Base-by-base conservation (phyloP, 2,329 filamentous ascomycete genomes). In the Chrysosporium keratinophilum region DNA sequence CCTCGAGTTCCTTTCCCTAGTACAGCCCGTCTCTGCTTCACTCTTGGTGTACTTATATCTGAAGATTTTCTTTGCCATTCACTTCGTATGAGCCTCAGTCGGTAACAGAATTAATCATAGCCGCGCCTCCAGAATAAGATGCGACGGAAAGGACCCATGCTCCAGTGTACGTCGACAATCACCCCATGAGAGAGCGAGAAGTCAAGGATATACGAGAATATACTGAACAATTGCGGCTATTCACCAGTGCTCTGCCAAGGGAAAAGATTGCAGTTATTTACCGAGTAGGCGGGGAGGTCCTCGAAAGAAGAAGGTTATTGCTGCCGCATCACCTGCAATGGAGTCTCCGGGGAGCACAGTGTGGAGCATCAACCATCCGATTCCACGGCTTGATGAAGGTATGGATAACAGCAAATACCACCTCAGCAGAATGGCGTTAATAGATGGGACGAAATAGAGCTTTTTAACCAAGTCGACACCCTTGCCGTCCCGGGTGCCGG, bases 271-370 rank as follows among this genome's bases (percentile, higher is more conserved):
- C 54, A 69, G 65, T 20, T 73, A 72, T 60, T 52, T 71, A 19
- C 70, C 70, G 35, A 73, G 70, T 65, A 72, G 71, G 61, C 63
- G 70, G 51, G 70, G 70, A 50, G 70, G 70, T n/a, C 70, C 70
- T 17, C 64, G 70, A 31, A 71, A 70, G 57, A 71, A 71, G 63
- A 71, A 67, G 35, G 39, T 56, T 31, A 52, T 50, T 41, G 50
- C 52, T 34, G 39, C 53, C 10, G 41, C 55, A 11, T 44, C 48
- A 9, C 14, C 55, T 17, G 48, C 46, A 15, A 17, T 48, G 15
- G 41, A 54, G 12, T 37, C 39, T 28, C 39, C 55, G 9, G 48
- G 45, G 4, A 43, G 39, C 9, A 50, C 52, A 52, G 5, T 52
- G n/a, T 56, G 54, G 54, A 31, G 37, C n/a, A 37, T 52, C 14